These are phyloP conservation scores for Blastomyces parvus DNA, from an alignment of 2,329 filamentous ascomycete genomes.

Conservation along the genomic window DNA sequence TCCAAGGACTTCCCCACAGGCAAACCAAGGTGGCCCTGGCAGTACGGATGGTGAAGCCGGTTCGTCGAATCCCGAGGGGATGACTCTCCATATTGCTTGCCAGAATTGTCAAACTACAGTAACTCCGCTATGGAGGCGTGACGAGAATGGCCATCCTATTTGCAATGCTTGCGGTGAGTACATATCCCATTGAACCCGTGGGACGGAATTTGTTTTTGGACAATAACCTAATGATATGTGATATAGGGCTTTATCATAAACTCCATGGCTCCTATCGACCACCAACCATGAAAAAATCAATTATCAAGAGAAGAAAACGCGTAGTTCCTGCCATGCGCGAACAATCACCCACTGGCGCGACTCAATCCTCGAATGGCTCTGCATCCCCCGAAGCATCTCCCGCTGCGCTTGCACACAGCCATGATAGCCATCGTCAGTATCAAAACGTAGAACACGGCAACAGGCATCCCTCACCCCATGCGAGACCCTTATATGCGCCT, in stretches of 20 bases:
- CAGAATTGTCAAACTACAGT: slow-evolving; percentile 97
- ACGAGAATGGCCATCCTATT: slow-evolving; percentile 90
- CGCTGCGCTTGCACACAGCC: slow-evolving; percentile 22
- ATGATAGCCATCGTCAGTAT: slow-evolving; percentile 28
- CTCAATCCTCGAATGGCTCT: slow-evolving; percentile 35
- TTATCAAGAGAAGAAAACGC: slow-evolving; percentile 91
- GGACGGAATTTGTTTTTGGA: background rate
- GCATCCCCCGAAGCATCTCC: slow-evolving; percentile 34
- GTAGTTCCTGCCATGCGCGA: slow-evolving; percentile 68
- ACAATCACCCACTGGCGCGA: slow-evolving; percentile 33
- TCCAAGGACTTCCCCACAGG: slow-evolving; percentile 23
- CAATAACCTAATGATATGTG: slow-evolving; percentile 11
- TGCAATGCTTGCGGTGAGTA: slow-evolving; percentile 93
- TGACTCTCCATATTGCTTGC: slow-evolving; percentile 68
- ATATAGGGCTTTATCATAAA: slow-evolving; percentile 81
- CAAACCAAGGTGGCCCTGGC: slow-evolving; percentile 19
- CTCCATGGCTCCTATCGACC: slow-evolving; percentile 88
- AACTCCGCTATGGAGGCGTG: slow-evolving; percentile 88
- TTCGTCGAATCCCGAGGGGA: slow-evolving; percentile 19
- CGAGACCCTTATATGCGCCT: slow-evolving; percentile 31
- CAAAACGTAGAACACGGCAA: slow-evolving; percentile 24
- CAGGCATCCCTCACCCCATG: slow-evolving; percentile 13
- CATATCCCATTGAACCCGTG: background rate
- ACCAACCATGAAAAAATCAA: slow-evolving; percentile 96
- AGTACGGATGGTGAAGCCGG: slow-evolving; percentile 14